Conservation (phyloP, 441 rosid genomes). For the Jatropha multifida region DNA sequence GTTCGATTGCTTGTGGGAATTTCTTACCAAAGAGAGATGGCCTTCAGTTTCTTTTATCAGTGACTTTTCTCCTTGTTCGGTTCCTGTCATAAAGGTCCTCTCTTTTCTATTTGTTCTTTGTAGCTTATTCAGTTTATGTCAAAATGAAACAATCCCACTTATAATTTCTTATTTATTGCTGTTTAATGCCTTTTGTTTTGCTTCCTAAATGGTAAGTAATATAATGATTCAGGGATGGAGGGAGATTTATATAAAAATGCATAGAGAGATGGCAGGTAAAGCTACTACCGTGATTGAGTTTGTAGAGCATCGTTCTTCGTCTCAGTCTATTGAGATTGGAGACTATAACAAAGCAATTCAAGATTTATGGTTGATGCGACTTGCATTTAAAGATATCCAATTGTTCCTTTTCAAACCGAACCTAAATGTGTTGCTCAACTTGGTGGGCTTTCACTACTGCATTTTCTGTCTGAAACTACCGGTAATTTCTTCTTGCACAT, state of each 20-base stretch:
- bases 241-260: slow-evolving; percentile 41
- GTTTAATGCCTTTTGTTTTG: background rate
- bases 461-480: slow-evolving; percentile 42
- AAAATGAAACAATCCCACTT: slow-evolving; percentile 6
- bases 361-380: slow-evolving; percentile 38
- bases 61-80: slow-evolving; percentile 18
- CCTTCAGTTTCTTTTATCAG: slow-evolving; percentile 25
- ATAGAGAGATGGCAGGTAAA: slow-evolving; percentile 44
- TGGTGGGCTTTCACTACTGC: slow-evolving; percentile 68
- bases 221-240: slow-evolving; percentile 52
- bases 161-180: background rate
- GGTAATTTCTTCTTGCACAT: slow-evolving; percentile 32
- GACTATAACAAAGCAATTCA: slow-evolving; percentile 47
- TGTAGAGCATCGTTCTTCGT: slow-evolving; percentile 35
- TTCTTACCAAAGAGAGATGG: slow-evolving; percentile 46
- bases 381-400: slow-evolving; percentile 56
- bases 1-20: slow-evolving; percentile 52
- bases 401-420: slow-evolving; percentile 56
- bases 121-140: background rate
- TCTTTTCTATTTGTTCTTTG: background rate
- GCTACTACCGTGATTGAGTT: slow-evolving; percentile 37
- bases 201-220: slow-evolving; percentile 10
- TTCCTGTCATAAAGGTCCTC: slow-evolving; percentile 21
- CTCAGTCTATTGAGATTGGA: slow-evolving; percentile 43
- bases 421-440: slow-evolving; percentile 52